A percentile compares a stretch with the other conserved stretches of the same genome.
phyloP scores from a whole-genome alignment of 371 early-diverging fungal species.

The Fennellomyces sp. region DNA sequence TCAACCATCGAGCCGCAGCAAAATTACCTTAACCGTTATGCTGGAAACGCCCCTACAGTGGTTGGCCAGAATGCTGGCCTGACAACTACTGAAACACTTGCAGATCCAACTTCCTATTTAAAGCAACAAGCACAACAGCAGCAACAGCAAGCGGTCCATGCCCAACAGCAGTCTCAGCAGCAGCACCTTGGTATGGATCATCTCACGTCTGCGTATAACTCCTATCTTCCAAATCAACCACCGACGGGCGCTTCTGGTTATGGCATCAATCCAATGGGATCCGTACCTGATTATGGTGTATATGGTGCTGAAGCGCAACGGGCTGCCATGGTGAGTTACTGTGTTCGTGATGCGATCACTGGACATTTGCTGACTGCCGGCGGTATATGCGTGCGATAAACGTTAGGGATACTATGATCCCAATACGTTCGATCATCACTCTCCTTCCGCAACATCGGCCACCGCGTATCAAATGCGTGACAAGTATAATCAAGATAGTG shows the following conservation, averaged over 20 bases:
- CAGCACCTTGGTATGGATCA: slow-evolving; percentile 53
- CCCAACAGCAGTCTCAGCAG: slow-evolving; percentile 9
- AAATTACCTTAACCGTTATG: slow-evolving; percentile 1
- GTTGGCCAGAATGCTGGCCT: neutral
- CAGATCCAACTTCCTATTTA: neutral
- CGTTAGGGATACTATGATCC: slow-evolving; percentile 47
- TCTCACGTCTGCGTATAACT: slow-evolving; percentile 55
- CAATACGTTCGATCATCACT: slow-evolving; percentile 22
- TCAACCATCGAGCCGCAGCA: neutral
- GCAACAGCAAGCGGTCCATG: slow-evolving; percentile 11
- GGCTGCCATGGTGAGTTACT: slow-evolving; percentile 29
- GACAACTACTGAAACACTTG: neutral
- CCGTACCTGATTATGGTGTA: slow-evolving; percentile 42
- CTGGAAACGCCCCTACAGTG: neutral
- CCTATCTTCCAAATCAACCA: slow-evolving; percentile 41
- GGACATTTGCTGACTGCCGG: neutral
- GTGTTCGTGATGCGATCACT: neutral
- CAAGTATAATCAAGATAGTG: slow-evolving; percentile 26
- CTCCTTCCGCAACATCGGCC: slow-evolving; percentile 24
- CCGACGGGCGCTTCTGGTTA: slow-evolving; percentile 52
- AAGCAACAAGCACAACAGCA: slow-evolving; percentile 11
- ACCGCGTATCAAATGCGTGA: slow-evolving; percentile 29
- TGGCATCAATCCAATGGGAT: slow-evolving; percentile 59
- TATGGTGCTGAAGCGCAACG: slow-evolving; percentile 30
- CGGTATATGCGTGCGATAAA: neutral